Conservation (phyloP, 1,284 basidiomycete species). For the Puccinia hordei region DNA sequence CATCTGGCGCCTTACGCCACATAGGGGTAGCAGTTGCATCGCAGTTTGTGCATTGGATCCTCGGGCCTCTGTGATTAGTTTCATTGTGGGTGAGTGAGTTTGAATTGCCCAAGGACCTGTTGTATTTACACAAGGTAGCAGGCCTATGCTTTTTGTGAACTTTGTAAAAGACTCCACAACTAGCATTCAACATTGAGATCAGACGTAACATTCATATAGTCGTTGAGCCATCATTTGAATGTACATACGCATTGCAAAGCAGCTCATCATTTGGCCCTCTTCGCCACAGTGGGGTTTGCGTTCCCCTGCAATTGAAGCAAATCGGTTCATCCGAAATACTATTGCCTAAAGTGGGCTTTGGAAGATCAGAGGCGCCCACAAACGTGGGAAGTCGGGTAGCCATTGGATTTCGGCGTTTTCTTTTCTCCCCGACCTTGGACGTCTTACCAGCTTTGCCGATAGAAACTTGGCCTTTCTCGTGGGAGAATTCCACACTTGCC, state of each 20-base stretch:
- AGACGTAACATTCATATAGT: background rate
- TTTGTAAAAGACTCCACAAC: constrained; percentile 49
- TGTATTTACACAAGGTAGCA: constrained; percentile 15
- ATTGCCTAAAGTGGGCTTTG: background rate
- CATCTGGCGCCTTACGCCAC: constrained; percentile 49
- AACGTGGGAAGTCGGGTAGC: constrained; percentile 38
- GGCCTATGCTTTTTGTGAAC: constrained; percentile 48
- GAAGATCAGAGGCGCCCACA: constrained; percentile 24
- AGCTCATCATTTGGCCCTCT: constrained; percentile 47
- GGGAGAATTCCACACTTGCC: background rate
- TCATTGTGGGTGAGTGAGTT: constrained; percentile 9
- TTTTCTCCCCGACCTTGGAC: constrained; percentile 30
- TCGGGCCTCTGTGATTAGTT: background rate
- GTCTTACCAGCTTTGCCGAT: background rate
- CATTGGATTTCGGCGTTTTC: constrained; percentile 48
- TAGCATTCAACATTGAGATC: background rate
- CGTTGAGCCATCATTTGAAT: background rate
- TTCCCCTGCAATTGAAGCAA: constrained; percentile 44
- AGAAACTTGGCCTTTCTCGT: background rate
- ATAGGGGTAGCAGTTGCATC: constrained; percentile 45
- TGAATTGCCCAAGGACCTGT: constrained; percentile 14
- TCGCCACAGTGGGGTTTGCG: constrained; percentile 43
- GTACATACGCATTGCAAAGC: constrained; percentile 46
- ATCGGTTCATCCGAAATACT: constrained; percentile 16
- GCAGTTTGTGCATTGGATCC: constrained; percentile 42